These are phyloP conservation scores for Dictyostelium purpureum DNA, from an alignment of 78 protist species.

Conservation along the genomic window DNA sequence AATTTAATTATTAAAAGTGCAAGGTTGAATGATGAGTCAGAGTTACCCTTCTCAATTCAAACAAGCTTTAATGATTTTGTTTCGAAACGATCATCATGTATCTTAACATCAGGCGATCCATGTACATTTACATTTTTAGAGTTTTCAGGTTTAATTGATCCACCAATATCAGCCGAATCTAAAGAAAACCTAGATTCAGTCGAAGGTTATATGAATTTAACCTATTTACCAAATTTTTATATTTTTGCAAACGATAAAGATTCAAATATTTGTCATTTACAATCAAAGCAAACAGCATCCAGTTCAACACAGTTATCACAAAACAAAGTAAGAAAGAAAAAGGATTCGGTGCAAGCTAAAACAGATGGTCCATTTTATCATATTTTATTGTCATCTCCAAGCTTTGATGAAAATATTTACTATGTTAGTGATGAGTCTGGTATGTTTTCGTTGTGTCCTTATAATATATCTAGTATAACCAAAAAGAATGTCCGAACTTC, in stretches of 20 bases:
- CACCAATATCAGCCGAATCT: not conserved
- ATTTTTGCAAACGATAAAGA: constrained; percentile 24
- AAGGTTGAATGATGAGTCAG: not conserved
- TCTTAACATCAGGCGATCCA: constrained; percentile 21
- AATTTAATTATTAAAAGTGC: not conserved
- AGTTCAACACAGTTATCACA: not conserved
- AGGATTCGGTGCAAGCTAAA: not conserved
- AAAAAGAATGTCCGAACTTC: not conserved
- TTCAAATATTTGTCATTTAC: constrained; percentile 7
- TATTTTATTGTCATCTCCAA: not conserved
- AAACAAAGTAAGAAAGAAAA: not conserved
- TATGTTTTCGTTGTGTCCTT: not conserved
- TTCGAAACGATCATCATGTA: not conserved
- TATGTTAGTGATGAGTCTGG: constrained; percentile 35
- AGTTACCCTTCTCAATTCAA: not conserved
- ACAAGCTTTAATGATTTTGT: not conserved
- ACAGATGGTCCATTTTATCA: not conserved
- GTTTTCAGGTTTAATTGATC: too few species aligned
- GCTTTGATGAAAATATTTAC: constrained; percentile 16
- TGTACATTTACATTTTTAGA: not conserved
- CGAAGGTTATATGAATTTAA: constrained; percentile 5
- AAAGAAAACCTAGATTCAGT: not conserved
- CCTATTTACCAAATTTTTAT: not conserved
- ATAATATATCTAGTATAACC: not conserved
- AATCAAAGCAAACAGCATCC: not conserved